Conservation (phyloP, 768 basidiomycete genomes). For the Pleurotus tuber-regium region DNA sequence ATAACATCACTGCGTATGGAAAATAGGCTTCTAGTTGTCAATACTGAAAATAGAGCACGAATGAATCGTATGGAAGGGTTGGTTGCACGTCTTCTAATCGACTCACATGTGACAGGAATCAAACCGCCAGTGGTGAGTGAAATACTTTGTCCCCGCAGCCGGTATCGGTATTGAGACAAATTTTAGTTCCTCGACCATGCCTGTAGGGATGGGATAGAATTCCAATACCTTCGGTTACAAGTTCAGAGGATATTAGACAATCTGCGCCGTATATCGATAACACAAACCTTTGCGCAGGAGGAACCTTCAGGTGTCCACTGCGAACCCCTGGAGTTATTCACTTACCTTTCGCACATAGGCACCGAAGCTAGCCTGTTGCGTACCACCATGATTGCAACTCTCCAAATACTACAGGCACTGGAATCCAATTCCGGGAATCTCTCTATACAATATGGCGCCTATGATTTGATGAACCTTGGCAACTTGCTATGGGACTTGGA, state of each 20-base stretch:
- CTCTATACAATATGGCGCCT: conserved; percentile 1
- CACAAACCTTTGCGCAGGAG: conserved; percentile 1
- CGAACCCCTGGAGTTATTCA: not conserved
- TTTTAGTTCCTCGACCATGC: conserved; percentile 4
- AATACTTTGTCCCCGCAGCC: too few species aligned
- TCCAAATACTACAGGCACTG: not conserved
- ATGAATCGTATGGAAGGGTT: conserved; percentile 9
- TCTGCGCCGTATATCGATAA: not conserved
- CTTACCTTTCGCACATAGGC: not conserved
- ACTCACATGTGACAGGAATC: conserved; percentile 3
- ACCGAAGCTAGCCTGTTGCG: conserved; percentile 1
- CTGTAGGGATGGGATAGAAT: conserved; percentile 1
- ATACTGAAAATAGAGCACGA: conserved; percentile 6
- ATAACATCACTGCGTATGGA: conserved; percentile 9
- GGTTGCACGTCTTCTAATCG: conserved; percentile 5
- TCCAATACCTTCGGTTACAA: conserved; percentile 5
- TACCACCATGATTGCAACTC: not conserved
- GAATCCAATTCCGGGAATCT: not conserved
- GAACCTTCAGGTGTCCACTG: not conserved
- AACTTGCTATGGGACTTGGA: conserved; percentile 1
- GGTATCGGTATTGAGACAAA: too few species aligned
- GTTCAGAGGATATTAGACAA: conserved; percentile 1
- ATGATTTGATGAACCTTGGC: conserved; percentile 1
- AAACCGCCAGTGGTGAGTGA: not conserved
- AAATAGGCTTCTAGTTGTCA: conserved; percentile 7